Evolutionary conservation across 2,329 filamentous ascomycete genomes (phyloP), one percentile per base, ranked within the genome.

Genomic region (Fusarium chuoi): DNA sequence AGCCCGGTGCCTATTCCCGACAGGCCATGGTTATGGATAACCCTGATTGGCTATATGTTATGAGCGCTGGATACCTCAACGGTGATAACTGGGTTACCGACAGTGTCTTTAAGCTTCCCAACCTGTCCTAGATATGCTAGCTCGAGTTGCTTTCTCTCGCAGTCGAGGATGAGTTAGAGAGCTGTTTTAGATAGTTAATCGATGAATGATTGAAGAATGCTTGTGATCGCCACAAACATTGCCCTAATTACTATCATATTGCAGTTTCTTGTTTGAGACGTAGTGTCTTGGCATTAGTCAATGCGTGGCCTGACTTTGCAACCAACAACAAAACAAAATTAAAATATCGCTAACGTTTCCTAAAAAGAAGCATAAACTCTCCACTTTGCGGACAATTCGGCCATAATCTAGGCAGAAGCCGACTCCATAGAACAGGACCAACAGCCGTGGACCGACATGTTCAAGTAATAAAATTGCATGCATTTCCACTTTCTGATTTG

Each of bases 1-100:
- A 73, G 41, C 65, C 63, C 30, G 44, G 63, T 10, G 61, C 68
- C 0, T 66, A 73, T 41, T 71, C 70, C 0, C 68, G 68, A 33
- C 62, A 65, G 30, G 62, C 55, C 3, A 61, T 65, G 64, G 64
- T 66, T 1, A 63, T 66, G 64, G 58, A 66, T 12, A 33, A 66
- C 49, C 64, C 64, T 6, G 64, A 66, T 35, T 66, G 51, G 59
- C 11, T 66, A 3, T 63, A 66, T 18, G 59, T 66, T 0, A 66
- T 66, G 28, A 66, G 64, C 6, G 64, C 64, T 24, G 64, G 64
- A 6, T 66, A 63, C 4, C 44, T 66, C 7, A 22, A 28, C 6
- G 42, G 42, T 2, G 61, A 66, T 41, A 66, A 66, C 13, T 63
- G 49, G 58, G 64, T 66, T 7, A 66, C 64, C 3, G 49, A 66